A percentile compares a stretch with the other conserved stretches of the same genome.
phyloP scores from a whole-genome alignment of 371 early-diverging fungal genomes.

The Syncephalastrum monosporum region DNA sequence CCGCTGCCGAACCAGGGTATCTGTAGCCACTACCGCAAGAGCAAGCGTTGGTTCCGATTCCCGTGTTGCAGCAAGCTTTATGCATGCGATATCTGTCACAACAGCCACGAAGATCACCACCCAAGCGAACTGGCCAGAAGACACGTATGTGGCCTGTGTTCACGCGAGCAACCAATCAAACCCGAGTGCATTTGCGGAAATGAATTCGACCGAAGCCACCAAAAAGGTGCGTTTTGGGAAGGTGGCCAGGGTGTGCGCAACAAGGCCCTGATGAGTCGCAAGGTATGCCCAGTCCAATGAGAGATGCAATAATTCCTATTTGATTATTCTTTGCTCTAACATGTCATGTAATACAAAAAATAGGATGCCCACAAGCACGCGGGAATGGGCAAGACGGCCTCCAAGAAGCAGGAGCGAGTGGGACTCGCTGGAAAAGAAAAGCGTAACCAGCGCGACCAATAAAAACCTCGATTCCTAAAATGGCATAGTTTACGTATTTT shows the following conservation, averaged over 20 bases:
- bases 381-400: conserved; percentile 44
- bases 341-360: background rate
- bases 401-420: conserved; percentile 60
- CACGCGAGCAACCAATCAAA: conserved; percentile 75
- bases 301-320: background rate
- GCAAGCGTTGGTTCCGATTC: conserved; percentile 96
- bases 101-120: conserved; percentile 70
- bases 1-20: conserved; percentile 84
- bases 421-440: conserved; percentile 40
- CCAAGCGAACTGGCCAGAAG: conserved; percentile 67
- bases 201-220: conserved; percentile 57
- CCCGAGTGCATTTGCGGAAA: conserved; percentile 60
- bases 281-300: conserved; percentile 53
- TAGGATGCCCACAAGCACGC: conserved; percentile 51
- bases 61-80: conserved; percentile 79
- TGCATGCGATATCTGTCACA: conserved; percentile 96
- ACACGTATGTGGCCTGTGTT: conserved; percentile 94
- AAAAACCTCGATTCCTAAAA: conserved; percentile 1
- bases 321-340: background rate
- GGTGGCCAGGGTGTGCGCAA: conserved; percentile 95
- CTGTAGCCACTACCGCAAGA: conserved; percentile 92
- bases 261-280: conserved; percentile 77
- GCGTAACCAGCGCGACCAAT: conserved; percentile 14
- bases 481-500: background rate
- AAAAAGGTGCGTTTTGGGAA: conserved; percentile 86